Percentiles rank a stretch among this genome's conserved stretches.
These are phyloP conservation scores for Telfairia occidentalis DNA, from an alignment of 331 rosid genomes.

Conservation along the genomic window DNA sequence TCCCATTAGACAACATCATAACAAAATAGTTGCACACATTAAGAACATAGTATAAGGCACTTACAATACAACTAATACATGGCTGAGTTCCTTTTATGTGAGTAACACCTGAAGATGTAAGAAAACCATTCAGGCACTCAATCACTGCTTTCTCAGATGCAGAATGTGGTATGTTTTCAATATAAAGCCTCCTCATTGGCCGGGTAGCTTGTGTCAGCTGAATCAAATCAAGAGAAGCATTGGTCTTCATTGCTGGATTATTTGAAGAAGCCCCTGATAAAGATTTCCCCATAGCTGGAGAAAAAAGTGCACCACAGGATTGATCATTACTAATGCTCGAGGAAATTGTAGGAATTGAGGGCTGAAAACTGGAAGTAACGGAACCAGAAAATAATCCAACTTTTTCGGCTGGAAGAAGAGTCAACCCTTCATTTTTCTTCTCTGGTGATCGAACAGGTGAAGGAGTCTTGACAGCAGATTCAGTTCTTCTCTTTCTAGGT, in stretches of 20 bases:
- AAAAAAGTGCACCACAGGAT: constrained; percentile 30
- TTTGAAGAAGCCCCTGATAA: constrained; percentile 23
- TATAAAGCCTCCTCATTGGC: constrained; percentile 85
- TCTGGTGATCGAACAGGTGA: constrained; percentile 52
- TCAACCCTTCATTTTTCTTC: constrained; percentile 79
- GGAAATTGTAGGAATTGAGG: constrained; percentile 28
- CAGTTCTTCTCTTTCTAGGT: constrained; percentile 83
- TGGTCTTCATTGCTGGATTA: constrained; percentile 35
- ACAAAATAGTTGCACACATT: neutral
- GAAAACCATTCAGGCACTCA: constrained; percentile 60
- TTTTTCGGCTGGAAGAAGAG: constrained; percentile 44
- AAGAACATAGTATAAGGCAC: constrained; percentile 16
- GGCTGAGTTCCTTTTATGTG: constrained; percentile 62
- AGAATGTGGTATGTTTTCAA: constrained; percentile 74
- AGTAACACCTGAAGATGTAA: constrained; percentile 46
- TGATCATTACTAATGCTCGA: constrained; percentile 31
- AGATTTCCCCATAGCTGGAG: constrained; percentile 31
- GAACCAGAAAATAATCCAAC: constrained; percentile 33
- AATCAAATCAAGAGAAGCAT: constrained; percentile 47
- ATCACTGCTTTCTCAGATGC: constrained; percentile 61
- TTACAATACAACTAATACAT: constrained; percentile 79
- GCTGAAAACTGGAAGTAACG: constrained; percentile 34
- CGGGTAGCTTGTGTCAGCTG: constrained; percentile 91
- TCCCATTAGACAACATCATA: constrained; percentile 13
- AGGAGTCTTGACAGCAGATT: constrained; percentile 70